Conservation (phyloP, 2,329 filamentous ascomycete genomes). For the Xylariaceae sp. region DNA sequence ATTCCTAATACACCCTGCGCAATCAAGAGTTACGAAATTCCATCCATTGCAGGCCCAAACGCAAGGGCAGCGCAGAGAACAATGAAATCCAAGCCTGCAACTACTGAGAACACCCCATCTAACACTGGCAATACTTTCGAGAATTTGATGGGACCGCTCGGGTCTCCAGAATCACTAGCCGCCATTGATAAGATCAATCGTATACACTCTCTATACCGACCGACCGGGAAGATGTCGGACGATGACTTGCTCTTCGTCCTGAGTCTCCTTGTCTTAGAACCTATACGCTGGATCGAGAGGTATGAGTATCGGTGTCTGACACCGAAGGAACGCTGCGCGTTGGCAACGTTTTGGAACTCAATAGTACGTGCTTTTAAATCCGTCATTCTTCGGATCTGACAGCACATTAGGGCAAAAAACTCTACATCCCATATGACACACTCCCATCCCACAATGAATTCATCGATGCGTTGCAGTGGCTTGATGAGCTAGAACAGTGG, state of each 20-base stretch:
- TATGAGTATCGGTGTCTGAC: conserved; percentile 10
- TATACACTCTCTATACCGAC: conserved; percentile 13
- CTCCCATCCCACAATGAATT: conserved; percentile 1
- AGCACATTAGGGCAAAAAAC: conserved; percentile 1
- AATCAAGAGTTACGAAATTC: conserved; percentile 8
- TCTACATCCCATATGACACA: conserved; percentile 4
- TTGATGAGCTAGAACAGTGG: conserved; percentile 15
- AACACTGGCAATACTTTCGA: conserved; percentile 1
- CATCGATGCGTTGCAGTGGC: conserved; percentile 13
- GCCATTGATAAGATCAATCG: conserved; percentile 13
- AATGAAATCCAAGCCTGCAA: neutral
- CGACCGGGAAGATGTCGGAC: conserved; percentile 14
- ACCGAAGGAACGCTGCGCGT: conserved; percentile 7
- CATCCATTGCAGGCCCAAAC: conserved; percentile 12
- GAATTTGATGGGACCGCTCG: conserved; percentile 4
- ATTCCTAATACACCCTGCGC: neutral
- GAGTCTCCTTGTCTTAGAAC: conserved; percentile 6
- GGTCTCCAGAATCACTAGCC: neutral
- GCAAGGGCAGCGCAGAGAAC: conserved; percentile 4
- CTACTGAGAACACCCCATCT: neutral
- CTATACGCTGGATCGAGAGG: conserved; percentile 3
- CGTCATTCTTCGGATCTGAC: too few relatives aligned
- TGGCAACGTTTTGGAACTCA: conserved; percentile 12
- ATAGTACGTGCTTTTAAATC: neutral
- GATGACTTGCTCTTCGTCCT: conserved; percentile 15